Evolutionary conservation across 805 yeast genomes (phyloP), one percentile per base, ranked within the genome.

Genomic region (Candida oleophila): DNA sequence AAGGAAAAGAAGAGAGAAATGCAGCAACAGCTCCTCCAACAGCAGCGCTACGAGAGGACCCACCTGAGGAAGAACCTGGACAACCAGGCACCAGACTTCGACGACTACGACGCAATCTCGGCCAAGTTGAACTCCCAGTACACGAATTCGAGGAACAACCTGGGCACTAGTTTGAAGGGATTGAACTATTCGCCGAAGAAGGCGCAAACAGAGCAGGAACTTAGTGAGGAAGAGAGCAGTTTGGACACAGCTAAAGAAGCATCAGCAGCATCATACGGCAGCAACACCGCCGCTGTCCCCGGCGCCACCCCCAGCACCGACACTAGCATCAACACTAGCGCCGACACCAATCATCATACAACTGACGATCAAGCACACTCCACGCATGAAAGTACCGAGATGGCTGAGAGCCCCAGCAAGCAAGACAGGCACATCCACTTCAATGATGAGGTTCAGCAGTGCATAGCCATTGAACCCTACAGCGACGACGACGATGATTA

Each of bases 361-460:
- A n/a, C n/a, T n/a, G n/a, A n/a, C n/a, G n/a, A n/a, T n/a, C n/a
- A n/a, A n/a, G n/a, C n/a, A n/a, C n/a, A n/a, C n/a, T n/a, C n/a
- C n/a, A n/a, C n/a, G n/a, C n/a, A n/a, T n/a, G n/a, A n/a, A n/a
- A n/a, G n/a, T n/a, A n/a, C n/a, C n/a, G n/a, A n/a, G n/a, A 25
- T 25, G 30, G 5, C 30, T 25, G 30, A 25, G 11, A 25, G 9
- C 5, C 11, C 30, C 30, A 20, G 54, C 19, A 72, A 71, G 47
- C 66, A 62, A 33, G 75, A 69, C 53, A 80, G 95, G 50, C 96
- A 80, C 55, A 91, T 94, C 50, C 98, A 91, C 66, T 94, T 94
- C 69, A 94, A 86, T 63, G 95, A 89, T 61, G 82, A 90, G 45
- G 99, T 94, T 28, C 91, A 89, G 63, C 99, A 94, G 65, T 94